Percentiles rank a stretch among this genome's conserved stretches.
phyloP scores from a whole-genome alignment of 1,139 yeast species.

The Kodamaea arcana region DNA sequence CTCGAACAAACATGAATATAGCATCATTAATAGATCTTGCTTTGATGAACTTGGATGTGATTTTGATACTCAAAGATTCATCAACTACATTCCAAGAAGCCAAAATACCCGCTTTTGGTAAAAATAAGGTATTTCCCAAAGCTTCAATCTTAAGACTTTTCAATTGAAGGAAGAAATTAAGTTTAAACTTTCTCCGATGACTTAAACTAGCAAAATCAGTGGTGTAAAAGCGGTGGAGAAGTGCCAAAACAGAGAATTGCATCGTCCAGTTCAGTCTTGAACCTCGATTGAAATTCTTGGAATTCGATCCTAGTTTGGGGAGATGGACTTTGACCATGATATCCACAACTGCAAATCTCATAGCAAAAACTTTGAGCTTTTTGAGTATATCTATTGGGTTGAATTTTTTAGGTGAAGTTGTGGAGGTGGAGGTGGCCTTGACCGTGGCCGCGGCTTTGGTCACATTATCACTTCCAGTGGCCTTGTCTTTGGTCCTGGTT shows the following conservation, averaged over 20 bases:
- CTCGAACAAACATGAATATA: constrained; percentile 35
- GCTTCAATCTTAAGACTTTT: constrained; percentile 30
- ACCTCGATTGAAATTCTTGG: constrained; percentile 22
- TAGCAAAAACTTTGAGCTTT: constrained; percentile 18
- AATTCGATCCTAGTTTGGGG: constrained; percentile 23
- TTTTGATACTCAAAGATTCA: constrained; percentile 20
- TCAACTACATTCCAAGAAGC: constrained; percentile 24
- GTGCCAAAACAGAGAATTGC: constrained; percentile 20
- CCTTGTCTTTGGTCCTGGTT: background rate
- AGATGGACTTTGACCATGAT: constrained; percentile 27
- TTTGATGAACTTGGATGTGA: constrained; percentile 25
- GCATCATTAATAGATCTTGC: constrained; percentile 37
- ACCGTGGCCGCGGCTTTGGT: background rate
- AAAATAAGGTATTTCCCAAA: constrained; percentile 27
- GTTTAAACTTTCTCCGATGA: constrained; percentile 8
- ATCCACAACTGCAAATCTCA: constrained; percentile 32
- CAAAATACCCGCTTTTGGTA: constrained; percentile 29
- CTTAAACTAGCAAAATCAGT: constrained; percentile 17
- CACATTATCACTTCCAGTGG: background rate
- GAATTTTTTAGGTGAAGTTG: constrained; percentile 4
- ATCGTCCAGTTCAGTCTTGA: constrained; percentile 27
- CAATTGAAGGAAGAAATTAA: constrained; percentile 23
- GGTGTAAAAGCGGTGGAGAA: constrained; percentile 27
- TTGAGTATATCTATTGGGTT: constrained; percentile 7
- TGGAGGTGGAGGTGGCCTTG: background rate